Evolutionary conservation across 139 green algal genomes (phyloP).

Genomic region (Bryopsis sp.): DNA sequence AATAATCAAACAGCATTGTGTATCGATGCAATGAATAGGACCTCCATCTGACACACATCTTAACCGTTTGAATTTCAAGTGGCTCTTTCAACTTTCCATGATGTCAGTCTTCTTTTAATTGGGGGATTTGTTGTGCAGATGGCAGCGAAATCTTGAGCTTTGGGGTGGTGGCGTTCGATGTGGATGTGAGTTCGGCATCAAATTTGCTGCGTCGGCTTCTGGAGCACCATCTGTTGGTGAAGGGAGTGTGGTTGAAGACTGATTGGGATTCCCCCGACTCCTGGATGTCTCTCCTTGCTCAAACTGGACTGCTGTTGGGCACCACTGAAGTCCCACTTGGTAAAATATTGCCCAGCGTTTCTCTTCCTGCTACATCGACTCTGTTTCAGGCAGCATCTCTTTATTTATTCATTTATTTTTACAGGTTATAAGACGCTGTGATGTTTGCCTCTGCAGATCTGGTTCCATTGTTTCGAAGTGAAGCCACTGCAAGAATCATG

Average conservation of each 20-base stretch:
- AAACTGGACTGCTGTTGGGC: neutral
- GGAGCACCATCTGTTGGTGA: neutral
- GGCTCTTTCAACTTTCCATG: too few species aligned
- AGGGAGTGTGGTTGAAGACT: constrained; percentile 12
- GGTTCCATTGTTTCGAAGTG: neutral
- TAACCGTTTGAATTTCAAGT: too few species aligned
- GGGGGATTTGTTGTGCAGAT: too few species aligned
- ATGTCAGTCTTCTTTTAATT: too few species aligned
- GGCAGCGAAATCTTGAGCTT: too few species aligned
- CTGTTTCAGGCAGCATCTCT: too few species aligned
- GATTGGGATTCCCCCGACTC: neutral
- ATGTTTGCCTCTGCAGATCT: too few species aligned
- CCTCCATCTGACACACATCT: neutral
- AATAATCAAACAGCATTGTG: neutral
- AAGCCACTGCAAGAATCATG: neutral
- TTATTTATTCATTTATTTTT: too few species aligned
- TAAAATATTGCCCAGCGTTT: neutral
- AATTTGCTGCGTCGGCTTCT: neutral
- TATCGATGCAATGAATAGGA: neutral
- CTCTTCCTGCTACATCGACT: neutral
- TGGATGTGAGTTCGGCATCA: too few species aligned
- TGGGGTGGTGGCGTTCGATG: too few species aligned
- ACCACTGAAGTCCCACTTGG: neutral
- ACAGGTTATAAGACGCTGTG: too few species aligned
- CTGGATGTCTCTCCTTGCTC: neutral